Evolutionary conservation across 2,329 filamentous ascomycete genomes (phyloP), one percentile per base, ranked within the genome.

Genomic region (Trichoderma koningiopsis): DNA sequence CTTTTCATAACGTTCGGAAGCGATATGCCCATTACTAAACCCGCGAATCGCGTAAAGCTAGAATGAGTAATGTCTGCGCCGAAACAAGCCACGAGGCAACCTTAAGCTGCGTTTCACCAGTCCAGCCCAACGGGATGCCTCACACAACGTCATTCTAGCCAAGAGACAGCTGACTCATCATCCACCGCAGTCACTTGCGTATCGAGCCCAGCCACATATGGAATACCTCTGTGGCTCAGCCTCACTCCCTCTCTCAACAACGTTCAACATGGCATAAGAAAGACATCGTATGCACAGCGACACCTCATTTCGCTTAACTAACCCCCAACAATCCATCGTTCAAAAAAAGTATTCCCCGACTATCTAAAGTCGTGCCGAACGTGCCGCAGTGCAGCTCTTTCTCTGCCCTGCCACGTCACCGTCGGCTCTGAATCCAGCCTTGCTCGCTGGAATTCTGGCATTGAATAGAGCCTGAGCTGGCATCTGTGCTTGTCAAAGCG

Each of bases 251-350:
- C 43, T 33, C 33, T 37, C 31, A 63, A 53, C 47, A 29, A 63
- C 60, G 53, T 63, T n/a, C 29, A 35, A 33, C 8, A 14, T 19
- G 56, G 47, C 35, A 43, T 31, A 24, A 47, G 19, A 40, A 43
- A 43, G 33, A 35, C 37, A 31, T 47, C 58, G 8, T 40, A 22
- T 33, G 22, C 55, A 33, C 53, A 29, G 27, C 29, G n/a, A 35
- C 22, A n/a, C 43, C 60, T 63, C 60, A 63, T 63, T 40, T 63
- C 60, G 60, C 60, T 63, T 63, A 53, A 61, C 16, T 2, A 22
- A 14, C 14, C 37, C 59, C 60, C 60, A 63, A 63, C 31, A 31
- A 43, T 22, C 27, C 60, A 63, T 33, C 13, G 33, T 6, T 37
- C 10, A 29, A 29, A 16, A 43, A 24, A 31, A 2, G 1, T 13